These are phyloP conservation scores for Leptosphaerulina australis DNA, from an alignment of 2,329 filamentous ascomycete genomes.

Conservation along the genomic window DNA sequence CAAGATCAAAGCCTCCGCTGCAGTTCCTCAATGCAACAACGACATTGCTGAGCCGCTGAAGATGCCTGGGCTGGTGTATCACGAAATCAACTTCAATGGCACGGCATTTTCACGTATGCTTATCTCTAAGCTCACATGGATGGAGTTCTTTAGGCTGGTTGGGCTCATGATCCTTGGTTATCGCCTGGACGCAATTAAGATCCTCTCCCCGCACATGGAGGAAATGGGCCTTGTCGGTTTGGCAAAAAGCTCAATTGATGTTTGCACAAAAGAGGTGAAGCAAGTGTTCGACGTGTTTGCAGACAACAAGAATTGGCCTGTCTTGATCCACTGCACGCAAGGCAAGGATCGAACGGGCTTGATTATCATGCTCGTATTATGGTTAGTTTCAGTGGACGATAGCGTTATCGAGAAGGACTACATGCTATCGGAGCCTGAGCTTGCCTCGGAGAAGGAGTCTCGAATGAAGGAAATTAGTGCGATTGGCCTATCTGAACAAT, in stretches of 20 bases:
- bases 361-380: conserved; percentile 69
- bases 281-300: conserved; percentile 59
- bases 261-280: conserved; percentile 67
- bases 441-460: conserved; percentile 66
- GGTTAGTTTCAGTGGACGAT: conserved; percentile 64
- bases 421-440: conserved; percentile 64
- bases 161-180: conserved; percentile 69
- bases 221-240: conserved; percentile 74
- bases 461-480: conserved; percentile 70
- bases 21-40: conserved; percentile 56
- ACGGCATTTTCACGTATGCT: conserved; percentile 71
- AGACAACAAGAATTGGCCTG: conserved; percentile 61
- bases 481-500: conserved; percentile 72
- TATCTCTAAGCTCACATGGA: conserved; percentile 70
- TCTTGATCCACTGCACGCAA: conserved; percentile 83
- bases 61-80: conserved; percentile 68
- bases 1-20: conserved; percentile 53
- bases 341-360: conserved; percentile 86
- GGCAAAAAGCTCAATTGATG: conserved; percentile 70
- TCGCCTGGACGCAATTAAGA: conserved; percentile 69
- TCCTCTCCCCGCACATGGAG: conserved; percentile 73
- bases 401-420: conserved; percentile 75
- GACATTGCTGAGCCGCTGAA: conserved; percentile 62
- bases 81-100: conserved; percentile 76
- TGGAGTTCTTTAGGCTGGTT: conserved; percentile 67